These are phyloP conservation scores for Peronospora destructor DNA, from an alignment of 352 stramenopile genomes.

Conservation along the genomic window DNA sequence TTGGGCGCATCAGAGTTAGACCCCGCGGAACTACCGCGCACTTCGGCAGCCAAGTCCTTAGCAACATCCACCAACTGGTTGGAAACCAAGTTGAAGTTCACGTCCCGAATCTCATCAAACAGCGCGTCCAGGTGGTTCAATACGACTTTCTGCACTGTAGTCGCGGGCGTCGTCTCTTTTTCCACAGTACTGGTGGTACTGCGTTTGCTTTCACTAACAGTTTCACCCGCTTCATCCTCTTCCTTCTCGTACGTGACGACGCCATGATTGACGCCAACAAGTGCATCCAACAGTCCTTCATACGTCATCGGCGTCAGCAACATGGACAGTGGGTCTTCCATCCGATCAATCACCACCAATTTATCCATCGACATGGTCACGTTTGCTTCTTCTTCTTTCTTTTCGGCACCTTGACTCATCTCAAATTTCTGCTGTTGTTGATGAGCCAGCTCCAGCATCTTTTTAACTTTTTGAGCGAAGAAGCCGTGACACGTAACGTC, in stretches of 20 bases:
- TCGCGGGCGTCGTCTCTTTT: neutral
- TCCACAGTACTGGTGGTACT: conserved; percentile 6
- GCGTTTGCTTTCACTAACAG: conserved; percentile 5
- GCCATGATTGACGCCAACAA: too few relatives aligned
- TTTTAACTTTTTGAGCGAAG: too few relatives aligned
- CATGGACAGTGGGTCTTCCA: too few relatives aligned
- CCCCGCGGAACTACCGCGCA: conserved; percentile 23
- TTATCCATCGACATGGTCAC: neutral
- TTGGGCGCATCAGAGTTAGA: conserved; percentile 13
- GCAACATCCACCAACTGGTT: conserved; percentile 43
- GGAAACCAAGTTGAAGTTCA: conserved; percentile 72
- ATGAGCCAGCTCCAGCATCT: too few relatives aligned
- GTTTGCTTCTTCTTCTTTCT: conserved; percentile 2
- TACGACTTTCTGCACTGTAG: conserved; percentile 43
- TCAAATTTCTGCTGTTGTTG: conserved; percentile 20
- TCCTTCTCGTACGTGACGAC: too few relatives aligned
- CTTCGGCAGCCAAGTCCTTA: conserved; percentile 44
- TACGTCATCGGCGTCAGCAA: too few relatives aligned
- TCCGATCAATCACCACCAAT: too few relatives aligned
- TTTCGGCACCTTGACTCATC: conserved; percentile 14
- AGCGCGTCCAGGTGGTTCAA: conserved; percentile 37
- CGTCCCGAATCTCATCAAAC: conserved; percentile 45
- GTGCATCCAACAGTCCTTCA: too few relatives aligned
- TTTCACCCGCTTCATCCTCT: conserved; percentile 1
- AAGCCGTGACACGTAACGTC: too few relatives aligned